Base-by-base conservation (phyloP, 208 protist genomes). In the Leishmania major region DNA sequence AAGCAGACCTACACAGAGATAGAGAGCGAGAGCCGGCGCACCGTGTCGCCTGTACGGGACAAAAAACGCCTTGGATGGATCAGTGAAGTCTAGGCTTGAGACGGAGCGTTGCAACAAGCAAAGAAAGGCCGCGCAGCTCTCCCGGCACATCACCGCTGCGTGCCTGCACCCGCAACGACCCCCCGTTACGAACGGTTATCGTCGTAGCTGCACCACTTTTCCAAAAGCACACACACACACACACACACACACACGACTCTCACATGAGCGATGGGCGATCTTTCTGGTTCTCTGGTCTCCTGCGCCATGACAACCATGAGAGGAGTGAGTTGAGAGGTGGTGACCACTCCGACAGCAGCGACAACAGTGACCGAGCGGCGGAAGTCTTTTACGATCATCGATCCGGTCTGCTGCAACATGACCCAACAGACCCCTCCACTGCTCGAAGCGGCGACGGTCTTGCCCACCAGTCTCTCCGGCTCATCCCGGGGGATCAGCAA, bases 301-400 rank as follows among this genome's bases (percentile, higher is more conserved):
- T 83, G 53, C 47, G 8, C 2, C 75, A 55, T 57, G 60, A 1
- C 19, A 66, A 45, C 37, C n/a, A 10, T 28, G 5, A 13, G 49
- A 45, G 13, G 31, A 55, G 10, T 13, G 3, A 40, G 35, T 17
- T 55, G 25, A 31, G 28, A 49, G 43, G 45, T 7, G 37, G 43
- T 51, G 28, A 49, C 62, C 57, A 66, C 47, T 59, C 55, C 37
- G 53, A 78, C 60, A 57, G 40, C 28, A 57, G 31, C 6, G 72
- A 78, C 40, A 66, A 62, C 57, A 69, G 53, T 43, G 59, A 78
- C 70, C 43, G 31, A 15, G 1, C 62, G 3, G 78, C 35, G 47
- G 78, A 82, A 22, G 78, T 86, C 11, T 76, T 76, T 60, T 82
- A 86, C 55, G 83, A 86, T 31, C 77, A 86, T 7, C 55, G 64